These are phyloP conservation scores for Massarina eburnea DNA, from an alignment of 2,329 filamentous ascomycete species.

Conservation along the genomic window DNA sequence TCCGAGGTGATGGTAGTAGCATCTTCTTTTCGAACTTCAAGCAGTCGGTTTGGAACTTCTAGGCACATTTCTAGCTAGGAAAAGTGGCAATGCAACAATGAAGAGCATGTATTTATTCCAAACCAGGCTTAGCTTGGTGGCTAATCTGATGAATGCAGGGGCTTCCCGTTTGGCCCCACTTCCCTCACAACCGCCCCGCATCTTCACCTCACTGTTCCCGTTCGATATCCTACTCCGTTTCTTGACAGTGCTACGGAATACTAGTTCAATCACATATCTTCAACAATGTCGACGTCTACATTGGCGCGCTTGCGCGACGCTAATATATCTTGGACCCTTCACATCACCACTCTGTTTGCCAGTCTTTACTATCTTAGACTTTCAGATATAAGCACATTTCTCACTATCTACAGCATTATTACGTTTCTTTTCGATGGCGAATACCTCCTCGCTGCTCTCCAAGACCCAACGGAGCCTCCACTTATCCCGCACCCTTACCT, in stretches of 20 bases:
- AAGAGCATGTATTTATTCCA: not conserved
- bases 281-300: not conserved
- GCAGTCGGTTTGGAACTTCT: too few species aligned
- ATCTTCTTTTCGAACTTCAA: too few species aligned
- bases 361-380: not conserved
- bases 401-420: constrained; percentile 2
- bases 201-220: not conserved
- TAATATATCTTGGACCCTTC: constrained; percentile 9
- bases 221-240: not conserved
- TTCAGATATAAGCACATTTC: not conserved
- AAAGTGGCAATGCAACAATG: too few species aligned
- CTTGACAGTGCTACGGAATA: not conserved
- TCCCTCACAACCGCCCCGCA: not conserved
- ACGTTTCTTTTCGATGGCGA: constrained; percentile 11
- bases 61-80: too few species aligned
- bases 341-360: constrained; percentile 2
- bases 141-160: not conserved
- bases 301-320: constrained; percentile 6
- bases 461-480: constrained; percentile 41
- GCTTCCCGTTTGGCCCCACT: not conserved
- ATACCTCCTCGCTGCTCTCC: constrained; percentile 9
- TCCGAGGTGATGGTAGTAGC: too few species aligned
- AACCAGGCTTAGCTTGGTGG: not conserved
- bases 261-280: too few species aligned
- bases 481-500: constrained; percentile 43